These are phyloP conservation scores for Rhodotorula sp. DNA, from an alignment of 1,284 basidiomycete species.

Conservation along the genomic window DNA sequence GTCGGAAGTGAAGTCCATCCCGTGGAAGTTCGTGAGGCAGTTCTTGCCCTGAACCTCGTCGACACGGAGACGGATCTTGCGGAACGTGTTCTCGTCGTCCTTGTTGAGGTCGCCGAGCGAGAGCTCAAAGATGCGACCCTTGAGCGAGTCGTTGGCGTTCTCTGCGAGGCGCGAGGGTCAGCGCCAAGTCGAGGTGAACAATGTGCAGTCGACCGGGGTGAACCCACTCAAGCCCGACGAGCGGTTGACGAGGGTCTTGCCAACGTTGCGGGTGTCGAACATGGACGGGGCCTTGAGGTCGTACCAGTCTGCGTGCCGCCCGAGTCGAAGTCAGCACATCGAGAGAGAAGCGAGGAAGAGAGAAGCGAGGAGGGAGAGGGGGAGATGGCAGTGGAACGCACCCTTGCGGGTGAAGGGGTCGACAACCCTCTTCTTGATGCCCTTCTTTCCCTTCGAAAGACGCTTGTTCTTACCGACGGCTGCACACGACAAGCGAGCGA, in stretches of 20 bases:
- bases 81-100: constrained; percentile 99
- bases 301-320: constrained; percentile 80
- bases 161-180: constrained; percentile 56
- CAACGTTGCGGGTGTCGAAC: constrained; percentile 95
- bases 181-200: background rate
- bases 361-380: background rate
- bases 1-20: constrained; percentile 99
- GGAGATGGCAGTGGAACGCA: constrained; percentile 41
- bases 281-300: constrained; percentile 98
- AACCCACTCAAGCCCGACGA: constrained; percentile 73
- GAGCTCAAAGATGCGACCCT: constrained; percentile 94
- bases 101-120: constrained; percentile 98
- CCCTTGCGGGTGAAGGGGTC: constrained; percentile 99
- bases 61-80: constrained; percentile 97
- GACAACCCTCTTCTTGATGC: constrained; percentile 95
- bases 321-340: background rate
- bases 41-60: constrained; percentile 98
- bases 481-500: background rate
- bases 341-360: background rate
- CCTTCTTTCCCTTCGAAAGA: constrained; percentile 99
- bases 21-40: constrained; percentile 99
- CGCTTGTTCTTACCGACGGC: constrained; percentile 83
- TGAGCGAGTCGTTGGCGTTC: constrained; percentile 98
- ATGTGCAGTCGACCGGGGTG: constrained; percentile 61
- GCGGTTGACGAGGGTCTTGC: constrained; percentile 98